Evolutionary conservation across 2,329 filamentous ascomycete genomes (phyloP).

Genomic region (Trichoderma polysporum): DNA sequence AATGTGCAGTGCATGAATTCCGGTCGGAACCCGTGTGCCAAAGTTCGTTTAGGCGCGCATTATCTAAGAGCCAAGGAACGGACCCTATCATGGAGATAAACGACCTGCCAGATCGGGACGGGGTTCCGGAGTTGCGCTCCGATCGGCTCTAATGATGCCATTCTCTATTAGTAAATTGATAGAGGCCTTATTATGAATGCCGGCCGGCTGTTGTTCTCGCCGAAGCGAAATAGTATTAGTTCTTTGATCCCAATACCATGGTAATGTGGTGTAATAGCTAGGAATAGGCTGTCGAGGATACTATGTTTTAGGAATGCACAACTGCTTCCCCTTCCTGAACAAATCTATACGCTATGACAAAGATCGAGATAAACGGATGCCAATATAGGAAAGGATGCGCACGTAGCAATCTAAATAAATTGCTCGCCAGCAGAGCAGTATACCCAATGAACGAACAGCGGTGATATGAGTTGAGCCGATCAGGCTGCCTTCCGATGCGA

Average conservation of each 20-base stretch:
- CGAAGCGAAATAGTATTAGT: not conserved
- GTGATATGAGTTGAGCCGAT: not conserved
- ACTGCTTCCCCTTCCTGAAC: accelerated
- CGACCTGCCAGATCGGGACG: conserved; percentile 21
- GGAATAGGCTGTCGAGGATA: not conserved
- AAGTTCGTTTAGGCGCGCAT: not conserved
- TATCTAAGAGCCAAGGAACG: not conserved
- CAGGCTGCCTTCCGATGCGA: not conserved
- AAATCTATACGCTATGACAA: not conserved
- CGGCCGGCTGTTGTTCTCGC: not conserved
- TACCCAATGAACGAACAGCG: not conserved
- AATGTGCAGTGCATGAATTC: not conserved
- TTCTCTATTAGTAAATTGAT: not conserved
- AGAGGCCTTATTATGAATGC: not conserved
- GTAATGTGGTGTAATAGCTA: not conserved
- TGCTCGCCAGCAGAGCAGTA: not conserved
- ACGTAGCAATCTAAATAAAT: not conserved
- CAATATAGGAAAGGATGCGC: not conserved
- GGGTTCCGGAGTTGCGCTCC: conserved; percentile 9
- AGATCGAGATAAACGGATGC: not conserved
- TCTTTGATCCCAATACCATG: not conserved
- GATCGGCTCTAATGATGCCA: conserved; percentile 18
- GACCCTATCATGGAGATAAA: not conserved
- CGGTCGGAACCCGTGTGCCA: not conserved
- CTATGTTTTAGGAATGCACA: not conserved